A percentile compares a stretch with the other conserved stretches of the same genome.
phyloP scores from a whole-genome alignment of 2,329 filamentous ascomycete species.

The Exserohilum rostratum region DNA sequence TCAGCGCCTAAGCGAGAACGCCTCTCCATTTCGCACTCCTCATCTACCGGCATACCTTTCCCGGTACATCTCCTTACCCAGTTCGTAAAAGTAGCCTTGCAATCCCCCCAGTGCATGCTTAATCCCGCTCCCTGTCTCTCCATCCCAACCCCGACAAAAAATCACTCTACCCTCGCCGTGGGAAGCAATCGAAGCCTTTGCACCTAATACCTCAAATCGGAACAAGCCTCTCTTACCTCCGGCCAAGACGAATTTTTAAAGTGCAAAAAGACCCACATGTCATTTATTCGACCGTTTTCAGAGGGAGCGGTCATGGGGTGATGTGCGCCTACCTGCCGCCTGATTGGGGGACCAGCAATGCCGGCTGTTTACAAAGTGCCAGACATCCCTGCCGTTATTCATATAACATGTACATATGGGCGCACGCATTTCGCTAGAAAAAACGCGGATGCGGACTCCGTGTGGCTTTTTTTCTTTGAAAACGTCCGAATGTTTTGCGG shows the following conservation, averaged over 20 bases:
- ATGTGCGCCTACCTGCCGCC: too few relatives aligned
- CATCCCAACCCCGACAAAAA: neutral
- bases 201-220: constrained; percentile 6
- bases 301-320: too few relatives aligned
- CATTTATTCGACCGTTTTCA: too few relatives aligned
- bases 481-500: neutral
- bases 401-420: constrained; percentile 27
- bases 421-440: too few relatives aligned
- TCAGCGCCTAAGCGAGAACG: neutral
- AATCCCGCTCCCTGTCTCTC: too few relatives aligned
- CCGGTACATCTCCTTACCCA: neutral
- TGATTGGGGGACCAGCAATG: constrained; percentile 18
- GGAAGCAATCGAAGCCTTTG: constrained; percentile 4
- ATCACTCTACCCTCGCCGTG: too few relatives aligned
- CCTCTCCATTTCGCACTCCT: neutral
- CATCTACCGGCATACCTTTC: neutral
- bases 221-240: constrained; percentile 13
- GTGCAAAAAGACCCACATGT: constrained; percentile 15
- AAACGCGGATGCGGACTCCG: constrained; percentile 28
- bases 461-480: constrained; percentile 21
- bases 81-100: too few relatives aligned
- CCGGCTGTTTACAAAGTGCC: constrained; percentile 29
- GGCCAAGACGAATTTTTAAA: constrained; percentile 1
- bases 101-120: neutral
- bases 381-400: constrained; percentile 31